Conservation (phyloP, 257 asterid genomes). For the Haberlea rhodopensis region DNA sequence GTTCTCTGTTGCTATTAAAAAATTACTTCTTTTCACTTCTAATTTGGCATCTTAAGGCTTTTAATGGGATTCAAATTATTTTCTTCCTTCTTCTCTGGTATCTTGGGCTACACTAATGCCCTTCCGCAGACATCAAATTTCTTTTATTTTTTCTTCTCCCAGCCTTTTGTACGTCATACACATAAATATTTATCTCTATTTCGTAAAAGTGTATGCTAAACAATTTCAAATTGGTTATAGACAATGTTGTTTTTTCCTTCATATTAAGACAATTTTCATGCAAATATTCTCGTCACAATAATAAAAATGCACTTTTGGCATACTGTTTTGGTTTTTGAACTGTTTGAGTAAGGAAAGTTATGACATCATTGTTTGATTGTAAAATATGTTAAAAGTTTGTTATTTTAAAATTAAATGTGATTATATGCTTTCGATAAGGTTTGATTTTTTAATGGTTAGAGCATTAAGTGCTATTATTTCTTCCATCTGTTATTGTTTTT, state of each 20-base stretch:
- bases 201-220: not conserved
- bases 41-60: constrained; percentile 19
- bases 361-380: not conserved
- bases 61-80: not conserved
- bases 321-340: not conserved
- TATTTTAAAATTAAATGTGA: not conserved
- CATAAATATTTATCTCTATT: too few species aligned
- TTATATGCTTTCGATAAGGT: not conserved
- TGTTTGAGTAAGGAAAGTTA: not conserved
- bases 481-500: not conserved
- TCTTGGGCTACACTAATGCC: too few species aligned
- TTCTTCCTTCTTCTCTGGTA: too few species aligned
- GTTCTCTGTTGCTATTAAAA: not conserved
- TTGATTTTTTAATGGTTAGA: not conserved
- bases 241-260: not conserved
- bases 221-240: not conserved
- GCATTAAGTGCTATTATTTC: not conserved
- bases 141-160: too few species aligned
- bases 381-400: not conserved
- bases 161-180: too few species aligned
- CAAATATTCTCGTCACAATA: not conserved
- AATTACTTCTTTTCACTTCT: not conserved
- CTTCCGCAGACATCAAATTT: too few species aligned
- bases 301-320: not conserved
- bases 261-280: not conserved